Evolutionary conservation across 345 rosid species (phyloP).

Genomic region (Populus ilicifolia): DNA sequence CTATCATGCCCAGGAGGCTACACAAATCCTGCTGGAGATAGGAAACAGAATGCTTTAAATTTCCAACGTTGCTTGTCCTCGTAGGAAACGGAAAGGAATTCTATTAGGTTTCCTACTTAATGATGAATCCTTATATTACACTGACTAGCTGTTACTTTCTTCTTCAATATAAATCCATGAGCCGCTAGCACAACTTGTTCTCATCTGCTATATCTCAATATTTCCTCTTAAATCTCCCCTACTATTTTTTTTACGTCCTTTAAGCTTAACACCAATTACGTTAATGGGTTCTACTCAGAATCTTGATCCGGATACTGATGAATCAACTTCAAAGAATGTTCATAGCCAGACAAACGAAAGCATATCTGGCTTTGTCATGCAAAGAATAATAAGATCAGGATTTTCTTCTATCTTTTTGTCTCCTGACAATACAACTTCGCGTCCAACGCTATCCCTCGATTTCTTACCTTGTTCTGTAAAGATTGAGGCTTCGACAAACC

Average conservation of each 20-base stretch:
- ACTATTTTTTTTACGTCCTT: neutral
- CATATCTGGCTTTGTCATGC: too few relatives aligned
- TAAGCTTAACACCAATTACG: neutral
- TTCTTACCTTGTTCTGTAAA: too few relatives aligned
- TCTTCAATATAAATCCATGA: neutral
- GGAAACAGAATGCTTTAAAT: too few relatives aligned
- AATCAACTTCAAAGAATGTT: too few relatives aligned
- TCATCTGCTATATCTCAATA: neutral
- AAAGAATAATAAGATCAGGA: neutral
- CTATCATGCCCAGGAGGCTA: too few relatives aligned
- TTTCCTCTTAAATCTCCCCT: neutral
- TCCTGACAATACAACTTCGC: neutral
- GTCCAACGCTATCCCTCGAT: too few relatives aligned
- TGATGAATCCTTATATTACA: too few relatives aligned
- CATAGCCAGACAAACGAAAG: too few relatives aligned
- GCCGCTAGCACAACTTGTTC: neutral
- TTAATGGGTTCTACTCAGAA: neutral
- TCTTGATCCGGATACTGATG: neutral
- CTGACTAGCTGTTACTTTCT: neutral
- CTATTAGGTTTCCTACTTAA: neutral
- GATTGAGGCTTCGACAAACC: too few relatives aligned
- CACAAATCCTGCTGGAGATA: neutral
- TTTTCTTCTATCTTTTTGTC: neutral
- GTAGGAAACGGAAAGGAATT: neutral
- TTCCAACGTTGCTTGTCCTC: neutral